Evolutionary conservation across 805 yeast species (phyloP).

Genomic region (Wickerhamiella galacta): DNA sequence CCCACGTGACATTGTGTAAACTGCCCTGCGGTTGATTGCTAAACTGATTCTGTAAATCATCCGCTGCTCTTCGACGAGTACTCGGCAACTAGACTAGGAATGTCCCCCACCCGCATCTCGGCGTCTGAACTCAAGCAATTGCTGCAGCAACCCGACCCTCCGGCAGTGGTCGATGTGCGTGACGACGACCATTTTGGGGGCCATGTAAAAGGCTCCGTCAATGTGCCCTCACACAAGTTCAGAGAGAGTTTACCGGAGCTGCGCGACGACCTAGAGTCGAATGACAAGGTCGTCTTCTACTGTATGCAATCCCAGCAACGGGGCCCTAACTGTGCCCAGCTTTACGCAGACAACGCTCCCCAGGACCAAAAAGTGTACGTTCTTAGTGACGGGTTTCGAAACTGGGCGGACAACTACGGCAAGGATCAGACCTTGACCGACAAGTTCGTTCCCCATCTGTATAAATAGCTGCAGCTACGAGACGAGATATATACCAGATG

Average conservation of each 20-base stretch:
- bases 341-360: conserved; percentile 27
- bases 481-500: too few relatives aligned
- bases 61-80: too few relatives aligned
- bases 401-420: conserved; percentile 71
- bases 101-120: not conserved
- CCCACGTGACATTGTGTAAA: too few relatives aligned
- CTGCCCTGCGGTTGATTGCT: too few relatives aligned
- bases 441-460: conserved; percentile 31
- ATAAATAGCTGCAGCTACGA: conserved; percentile 1
- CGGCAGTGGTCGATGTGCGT: conserved; percentile 60
- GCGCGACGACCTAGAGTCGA: conserved; percentile 21
- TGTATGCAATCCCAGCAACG: conserved; percentile 84
- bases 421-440: conserved; percentile 48
- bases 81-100: too few relatives aligned
- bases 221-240: conserved; percentile 38
- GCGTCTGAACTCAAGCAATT: conserved; percentile 8
- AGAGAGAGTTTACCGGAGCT: conserved; percentile 26
- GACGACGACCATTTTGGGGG: conserved; percentile 73
- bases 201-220: conserved; percentile 39
- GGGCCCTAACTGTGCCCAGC: conserved; percentile 73
- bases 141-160: conserved; percentile 16
- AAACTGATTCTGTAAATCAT: too few relatives aligned
- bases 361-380: conserved; percentile 41
- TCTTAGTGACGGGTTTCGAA: conserved; percentile 66
- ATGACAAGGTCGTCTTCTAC: conserved; percentile 58